These are phyloP conservation scores for Sporothrix curviconia DNA, from an alignment of 2,329 filamentous ascomycete genomes.

Conservation along the genomic window DNA sequence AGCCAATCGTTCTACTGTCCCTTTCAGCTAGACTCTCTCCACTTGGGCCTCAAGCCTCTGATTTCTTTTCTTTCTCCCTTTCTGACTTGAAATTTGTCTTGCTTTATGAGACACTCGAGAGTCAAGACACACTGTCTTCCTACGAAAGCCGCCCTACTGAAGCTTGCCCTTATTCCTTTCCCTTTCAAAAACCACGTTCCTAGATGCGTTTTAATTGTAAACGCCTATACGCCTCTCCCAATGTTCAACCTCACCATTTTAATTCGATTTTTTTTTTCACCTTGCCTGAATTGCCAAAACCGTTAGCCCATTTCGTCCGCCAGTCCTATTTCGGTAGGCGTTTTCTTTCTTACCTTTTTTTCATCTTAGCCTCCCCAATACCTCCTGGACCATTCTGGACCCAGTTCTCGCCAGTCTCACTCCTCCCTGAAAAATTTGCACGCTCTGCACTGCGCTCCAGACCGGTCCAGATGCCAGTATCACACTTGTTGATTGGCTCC, in stretches of 20 bases:
- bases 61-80: not conserved
- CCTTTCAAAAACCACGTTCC: too few relatives aligned
- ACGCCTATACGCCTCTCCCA: not conserved
- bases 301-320: not conserved
- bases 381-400: not conserved
- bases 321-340: too few relatives aligned
- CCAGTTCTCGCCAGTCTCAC: not conserved
- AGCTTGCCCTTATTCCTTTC: too few relatives aligned
- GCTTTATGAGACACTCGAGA: too few relatives aligned
- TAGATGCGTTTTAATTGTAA: too few relatives aligned
- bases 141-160: too few relatives aligned
- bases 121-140: too few relatives aligned
- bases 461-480: not conserved
- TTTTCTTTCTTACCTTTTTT: not conserved
- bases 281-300: not conserved
- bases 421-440: not conserved
- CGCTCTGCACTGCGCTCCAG: not conserved
- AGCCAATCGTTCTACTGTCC: slow-evolving; percentile 3
- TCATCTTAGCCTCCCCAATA: not conserved
- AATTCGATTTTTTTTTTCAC: not conserved
- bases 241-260: not conserved
- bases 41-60: not conserved
- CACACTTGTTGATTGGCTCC: not conserved
- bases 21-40: not conserved
- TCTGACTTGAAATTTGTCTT: not conserved